Evolutionary conservation across 2,329 filamentous ascomycete genomes (phyloP).

Genomic region (Byssothecium circinans): DNA sequence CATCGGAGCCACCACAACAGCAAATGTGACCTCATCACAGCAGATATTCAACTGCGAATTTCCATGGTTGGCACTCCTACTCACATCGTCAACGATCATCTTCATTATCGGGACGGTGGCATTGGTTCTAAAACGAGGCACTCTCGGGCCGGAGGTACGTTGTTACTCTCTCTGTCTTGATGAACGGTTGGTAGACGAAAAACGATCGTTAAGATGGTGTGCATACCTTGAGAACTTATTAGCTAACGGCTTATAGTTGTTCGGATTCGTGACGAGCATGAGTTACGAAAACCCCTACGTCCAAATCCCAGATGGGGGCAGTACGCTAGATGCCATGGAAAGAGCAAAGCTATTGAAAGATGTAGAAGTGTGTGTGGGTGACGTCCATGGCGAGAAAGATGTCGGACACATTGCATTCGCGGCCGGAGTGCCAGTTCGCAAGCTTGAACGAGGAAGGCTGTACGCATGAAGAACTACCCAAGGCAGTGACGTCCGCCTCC

Average conservation of each 20-base stretch:
- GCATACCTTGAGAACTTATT: not conserved
- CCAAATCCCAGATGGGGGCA: constrained; percentile 31
- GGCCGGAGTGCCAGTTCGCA: constrained; percentile 29
- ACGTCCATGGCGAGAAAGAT: constrained; percentile 29
- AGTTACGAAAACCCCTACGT: constrained; percentile 42
- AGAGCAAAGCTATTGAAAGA: constrained; percentile 37
- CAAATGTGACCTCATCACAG: constrained; percentile 7
- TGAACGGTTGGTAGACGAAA: too few species aligned
- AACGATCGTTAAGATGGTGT: not conserved
- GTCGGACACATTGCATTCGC: constrained; percentile 44
- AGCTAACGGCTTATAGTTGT: constrained; percentile 21
- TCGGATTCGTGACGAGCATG: constrained; percentile 42
- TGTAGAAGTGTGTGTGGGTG: constrained; percentile 33
- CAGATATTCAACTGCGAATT: constrained; percentile 33
- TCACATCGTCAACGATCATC: constrained; percentile 20
- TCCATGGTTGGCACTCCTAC: constrained; percentile 31
- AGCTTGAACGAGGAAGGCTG: constrained; percentile 31
- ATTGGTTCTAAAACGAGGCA: constrained; percentile 29
- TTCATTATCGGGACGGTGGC: constrained; percentile 21
- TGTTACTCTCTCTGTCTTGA: not conserved
- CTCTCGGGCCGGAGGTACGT: constrained; percentile 29
- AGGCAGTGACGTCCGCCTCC: not conserved
- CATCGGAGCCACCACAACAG: constrained; percentile 30
- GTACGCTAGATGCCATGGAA: constrained; percentile 37
- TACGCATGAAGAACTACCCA: constrained; percentile 19